phyloP scores from a whole-genome alignment of 176 grass and related monocot species.

The Phoenix roebelenii region DNA sequence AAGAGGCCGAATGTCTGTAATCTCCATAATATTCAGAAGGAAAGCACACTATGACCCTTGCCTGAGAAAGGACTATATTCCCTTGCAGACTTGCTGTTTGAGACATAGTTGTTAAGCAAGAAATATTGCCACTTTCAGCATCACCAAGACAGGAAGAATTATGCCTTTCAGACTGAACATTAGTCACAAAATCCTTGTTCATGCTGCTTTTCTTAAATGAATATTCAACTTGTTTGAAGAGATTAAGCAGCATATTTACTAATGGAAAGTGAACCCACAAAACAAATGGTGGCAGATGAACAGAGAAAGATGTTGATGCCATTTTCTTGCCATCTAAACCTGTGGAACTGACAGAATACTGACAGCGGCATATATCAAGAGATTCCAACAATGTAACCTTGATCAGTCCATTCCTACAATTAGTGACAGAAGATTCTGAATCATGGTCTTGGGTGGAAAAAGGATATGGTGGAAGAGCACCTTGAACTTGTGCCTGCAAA shows the following conservation, averaged over 20 bases:
- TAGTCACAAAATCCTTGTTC: constrained; percentile 17
- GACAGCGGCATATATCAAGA: constrained; percentile 53
- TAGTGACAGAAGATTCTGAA: constrained; percentile 12
- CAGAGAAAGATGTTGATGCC: constrained; percentile 42
- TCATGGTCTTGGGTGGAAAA: constrained; percentile 30
- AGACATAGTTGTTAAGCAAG: constrained; percentile 22
- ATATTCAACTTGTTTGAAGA: constrained; percentile 42
- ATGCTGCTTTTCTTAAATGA: constrained; percentile 6
- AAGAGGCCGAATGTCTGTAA: constrained; percentile 38
- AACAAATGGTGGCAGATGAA: constrained; percentile 59
- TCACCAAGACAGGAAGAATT: constrained; percentile 24
- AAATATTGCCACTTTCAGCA: constrained; percentile 22
- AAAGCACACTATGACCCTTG: constrained; percentile 77
- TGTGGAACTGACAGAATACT: constrained; percentile 44
- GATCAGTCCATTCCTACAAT: constrained; percentile 21
- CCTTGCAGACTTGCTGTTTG: constrained; percentile 41
- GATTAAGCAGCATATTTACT: constrained; percentile 50
- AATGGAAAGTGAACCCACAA: constrained; percentile 84
- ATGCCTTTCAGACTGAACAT: constrained; percentile 18
- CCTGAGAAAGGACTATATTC: constrained; percentile 40
- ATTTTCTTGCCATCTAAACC: constrained; percentile 45
- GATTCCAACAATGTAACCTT: constrained; percentile 73
- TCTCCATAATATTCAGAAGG: constrained; percentile 46
- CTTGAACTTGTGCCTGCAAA: constrained; percentile 64
- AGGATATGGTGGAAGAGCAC: constrained; percentile 46